These are phyloP conservation scores for Zopfia rhizophila DNA, from an alignment of 2,329 filamentous ascomycete genomes.

Conservation along the genomic window DNA sequence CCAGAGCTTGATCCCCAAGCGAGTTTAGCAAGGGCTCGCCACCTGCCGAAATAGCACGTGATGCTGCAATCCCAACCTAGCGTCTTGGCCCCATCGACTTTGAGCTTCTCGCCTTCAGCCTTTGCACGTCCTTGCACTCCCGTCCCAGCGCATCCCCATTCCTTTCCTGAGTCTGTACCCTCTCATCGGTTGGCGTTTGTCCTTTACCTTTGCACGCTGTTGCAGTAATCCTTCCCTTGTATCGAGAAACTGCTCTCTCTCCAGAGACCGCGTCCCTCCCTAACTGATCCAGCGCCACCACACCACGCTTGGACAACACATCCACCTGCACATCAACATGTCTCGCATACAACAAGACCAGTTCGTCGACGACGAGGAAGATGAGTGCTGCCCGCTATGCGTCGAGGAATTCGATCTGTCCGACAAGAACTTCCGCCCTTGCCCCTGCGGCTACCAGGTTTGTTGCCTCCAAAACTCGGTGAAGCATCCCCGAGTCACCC, in stretches of 20 bases:
- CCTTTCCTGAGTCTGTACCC: conserved; percentile 25
- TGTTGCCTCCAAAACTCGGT: conserved; percentile 40
- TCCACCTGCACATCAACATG: conserved; percentile 49
- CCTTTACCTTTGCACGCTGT: conserved; percentile 31
- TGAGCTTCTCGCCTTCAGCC: conserved; percentile 19
- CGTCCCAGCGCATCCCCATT: conserved; percentile 35
- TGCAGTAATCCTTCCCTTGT: conserved; percentile 12
- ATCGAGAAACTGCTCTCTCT: conserved; percentile 15
- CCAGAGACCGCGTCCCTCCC: conserved; percentile 1
- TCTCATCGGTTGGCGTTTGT: conserved; percentile 45
- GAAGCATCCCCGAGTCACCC: conserved; percentile 18
- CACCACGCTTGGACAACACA: conserved; percentile 26
- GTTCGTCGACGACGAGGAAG: conserved; percentile 64
- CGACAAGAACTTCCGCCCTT: conserved; percentile 95
- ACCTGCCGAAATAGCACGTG: conserved; percentile 13
- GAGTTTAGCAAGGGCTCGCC: neutral
- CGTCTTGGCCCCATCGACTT: neutral
- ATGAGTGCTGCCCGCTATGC: conserved; percentile 83
- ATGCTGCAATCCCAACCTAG: neutral
- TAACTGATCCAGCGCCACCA: conserved; percentile 35
- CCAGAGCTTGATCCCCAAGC: conserved; percentile 10
- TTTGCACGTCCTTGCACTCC: conserved; percentile 31
- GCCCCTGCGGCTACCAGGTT: conserved; percentile 98
- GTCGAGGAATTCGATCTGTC: conserved; percentile 99
- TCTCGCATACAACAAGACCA: conserved; percentile 62